Percentiles rank a stretch among this genome's conserved stretches.
Evolutionary conservation across 2,329 filamentous ascomycete species (phyloP).

Genomic region (Epicoccum sorghinum): DNA sequence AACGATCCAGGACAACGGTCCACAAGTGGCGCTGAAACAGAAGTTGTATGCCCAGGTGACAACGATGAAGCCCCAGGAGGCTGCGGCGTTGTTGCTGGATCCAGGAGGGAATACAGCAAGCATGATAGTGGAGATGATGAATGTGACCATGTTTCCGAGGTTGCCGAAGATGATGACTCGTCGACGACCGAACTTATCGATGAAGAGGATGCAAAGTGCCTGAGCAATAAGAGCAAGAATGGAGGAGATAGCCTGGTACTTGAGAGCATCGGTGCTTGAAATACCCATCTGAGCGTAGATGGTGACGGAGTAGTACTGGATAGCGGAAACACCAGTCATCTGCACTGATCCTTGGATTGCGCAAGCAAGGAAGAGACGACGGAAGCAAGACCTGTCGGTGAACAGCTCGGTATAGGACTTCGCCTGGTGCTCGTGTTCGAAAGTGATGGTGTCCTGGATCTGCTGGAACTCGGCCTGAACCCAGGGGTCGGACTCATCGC

Average conservation of each 20-base stretch:
- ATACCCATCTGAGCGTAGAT: conserved; percentile 77
- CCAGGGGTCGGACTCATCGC: conserved; percentile 69
- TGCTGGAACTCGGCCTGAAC: conserved; percentile 74
- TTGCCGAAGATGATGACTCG: conserved; percentile 76
- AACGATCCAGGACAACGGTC: conserved; percentile 69
- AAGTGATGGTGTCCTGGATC: conserved; percentile 70
- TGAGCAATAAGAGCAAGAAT: conserved; percentile 73
- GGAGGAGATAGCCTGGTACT: conserved; percentile 77
- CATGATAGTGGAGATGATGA: conserved; percentile 69
- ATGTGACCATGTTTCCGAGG: conserved; percentile 71
- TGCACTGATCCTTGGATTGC: conserved; percentile 74
- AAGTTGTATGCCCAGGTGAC: conserved; percentile 83
- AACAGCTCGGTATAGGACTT: conserved; percentile 75
- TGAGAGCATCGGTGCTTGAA: conserved; percentile 66
- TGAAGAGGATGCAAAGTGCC: conserved; percentile 69
- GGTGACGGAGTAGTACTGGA: conserved; percentile 74
- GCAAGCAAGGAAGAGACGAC: conserved; percentile 72
- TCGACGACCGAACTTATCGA: conserved; percentile 73
- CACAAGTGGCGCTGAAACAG: conserved; percentile 73
- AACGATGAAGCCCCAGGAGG: conserved; percentile 76
- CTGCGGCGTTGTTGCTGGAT: conserved; percentile 57
- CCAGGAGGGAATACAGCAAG: conserved; percentile 67
- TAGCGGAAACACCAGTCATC: conserved; percentile 70
- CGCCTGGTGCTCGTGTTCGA: conserved; percentile 71
- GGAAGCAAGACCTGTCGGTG: conserved; percentile 68